Conservation (phyloP, 768 basidiomycete species). For the Dioszegia crocea region DNA sequence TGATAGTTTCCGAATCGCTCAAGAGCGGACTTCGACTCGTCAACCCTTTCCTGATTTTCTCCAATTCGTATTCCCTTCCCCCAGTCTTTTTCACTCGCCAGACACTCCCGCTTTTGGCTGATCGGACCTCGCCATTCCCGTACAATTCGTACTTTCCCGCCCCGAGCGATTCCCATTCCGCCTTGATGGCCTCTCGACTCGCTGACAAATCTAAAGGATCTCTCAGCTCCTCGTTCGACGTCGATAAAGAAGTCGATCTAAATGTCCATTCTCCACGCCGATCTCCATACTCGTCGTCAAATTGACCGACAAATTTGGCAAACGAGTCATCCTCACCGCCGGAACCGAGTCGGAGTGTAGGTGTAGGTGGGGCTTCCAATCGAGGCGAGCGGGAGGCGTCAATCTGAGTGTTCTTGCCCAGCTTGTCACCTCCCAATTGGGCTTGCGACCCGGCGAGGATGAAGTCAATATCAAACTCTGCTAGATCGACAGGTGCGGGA, state of each 20-base stretch:
- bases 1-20: neutral
- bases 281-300: constrained; percentile 50
- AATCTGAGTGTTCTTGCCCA: constrained; percentile 19
- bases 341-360: constrained; percentile 34
- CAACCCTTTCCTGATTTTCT: constrained; percentile 12
- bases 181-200: constrained; percentile 3
- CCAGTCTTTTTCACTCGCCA: constrained; percentile 32
- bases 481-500: constrained; percentile 45
- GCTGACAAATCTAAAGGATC: constrained; percentile 22
- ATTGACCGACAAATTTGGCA: constrained; percentile 50
- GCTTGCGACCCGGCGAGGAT: constrained; percentile 48
- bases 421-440: constrained; percentile 33
- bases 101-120: constrained; percentile 24
- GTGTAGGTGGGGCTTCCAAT: constrained; percentile 15
- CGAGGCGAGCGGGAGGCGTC: constrained; percentile 11
- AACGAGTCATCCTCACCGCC: constrained; percentile 48
- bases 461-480: constrained; percentile 52
- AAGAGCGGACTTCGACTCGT: neutral
- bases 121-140: constrained; percentile 39
- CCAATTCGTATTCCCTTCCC: constrained; percentile 42
- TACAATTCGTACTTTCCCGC: constrained; percentile 43
- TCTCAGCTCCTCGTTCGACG: neutral
- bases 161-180: constrained; percentile 45
- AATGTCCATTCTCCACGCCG: constrained; percentile 50
- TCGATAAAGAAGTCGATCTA: constrained; percentile 23